Evolutionary conservation across 257 asterid species (phyloP), one percentile per base, ranked within the genome.

Genomic region (Apocynum venetum): DNA sequence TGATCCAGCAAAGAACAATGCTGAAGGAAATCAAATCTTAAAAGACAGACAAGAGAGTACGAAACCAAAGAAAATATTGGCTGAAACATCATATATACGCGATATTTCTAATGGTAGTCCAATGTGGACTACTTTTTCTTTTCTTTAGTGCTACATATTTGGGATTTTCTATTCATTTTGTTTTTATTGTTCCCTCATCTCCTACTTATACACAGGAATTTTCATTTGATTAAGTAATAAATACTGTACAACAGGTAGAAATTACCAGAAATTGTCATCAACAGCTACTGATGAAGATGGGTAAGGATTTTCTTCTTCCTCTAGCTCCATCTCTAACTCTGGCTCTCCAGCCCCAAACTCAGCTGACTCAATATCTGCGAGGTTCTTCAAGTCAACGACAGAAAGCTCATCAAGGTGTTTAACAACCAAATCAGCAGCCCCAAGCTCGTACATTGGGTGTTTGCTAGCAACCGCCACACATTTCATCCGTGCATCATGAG

Each of bases 381-480:
- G 94, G 75, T 87, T 93, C 92, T 95, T 93, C 83, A 95, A 74
- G 82, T 95, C 99, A 14, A 90, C 90, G 20, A 95, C 91, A 3
- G 99, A 83, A 41, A 95, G 96, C 84, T 93, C 99, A 40, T 95
- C 96, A 14, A 95, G 92, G 72, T 75, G 89, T 68, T 91, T 86
- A 63, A 95, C 97, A 46, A 95, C 90, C 81, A 91, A 79, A 77
- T 95, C 98, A 36, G 99, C 97, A 8, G 99, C 98, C 12, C 89
- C 90, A 53, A 95, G 97, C 90, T 95, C 99, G 52, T 93, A 95
- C 6, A 89, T 84, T 0, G 93, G 96, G 79, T 93, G 98, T 59
- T 93, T 91, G 77, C 99, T 93, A 19, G 99, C 97, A 82, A 91
- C 94, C 1, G 97, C 98, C 17, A 91, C 97, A 48, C 98, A 95